Base-by-base conservation (phyloP, 345 rosid genomes). In the Angophora floribunda region DNA sequence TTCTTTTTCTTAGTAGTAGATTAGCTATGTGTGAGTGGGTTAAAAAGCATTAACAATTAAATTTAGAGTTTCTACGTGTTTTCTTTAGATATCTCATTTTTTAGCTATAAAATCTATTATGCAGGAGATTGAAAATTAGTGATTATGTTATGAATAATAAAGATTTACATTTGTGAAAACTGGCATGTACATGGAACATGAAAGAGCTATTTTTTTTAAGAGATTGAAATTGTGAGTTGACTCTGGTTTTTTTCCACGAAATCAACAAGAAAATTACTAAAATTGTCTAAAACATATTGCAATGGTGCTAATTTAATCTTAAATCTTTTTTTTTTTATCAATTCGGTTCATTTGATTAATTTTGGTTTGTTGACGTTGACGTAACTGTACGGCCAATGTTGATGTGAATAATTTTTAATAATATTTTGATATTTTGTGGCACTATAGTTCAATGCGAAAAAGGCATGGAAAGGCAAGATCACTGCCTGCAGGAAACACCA, bases 401-500 rank as follows among this genome's bases (percentile, higher is more conserved):
- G n/a, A n/a, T n/a, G n/a, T n/a, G 41, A 36, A 36, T 36, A 36
- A 36, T 36, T 36, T 36, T 36, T 36, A 36, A 36, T 36, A 36
- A 36, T 36, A 36, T 36, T 36, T 36, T 36, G 41, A 36, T 36
- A 67, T 45, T 67, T 16, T 32, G 24, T 16, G 8, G 16, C 24
- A 16, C 32, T 32, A 15, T 32, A 7, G 45, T 32, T 16, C 79
- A 67, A 32, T 45, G 3, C 32, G 79, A 67, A 67, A 65, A 67
- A 32, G 45, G 19, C 41, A 4, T 32, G 80, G 45, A 32, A 63
- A 17, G 13, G 45, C 3, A 65, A 65, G 3, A 7, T 65, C 10
- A 8, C 75, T n/a, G 13, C 9, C n/a, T n/a, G n/a, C n/a, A n/a
- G 0, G 13, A 65, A 65, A n/a, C 0, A n/a, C 19, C 19, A 12